These are phyloP conservation scores for Halophytophthora polymorphica DNA, from an alignment of 352 stramenopile genomes.

Conservation along the genomic window DNA sequence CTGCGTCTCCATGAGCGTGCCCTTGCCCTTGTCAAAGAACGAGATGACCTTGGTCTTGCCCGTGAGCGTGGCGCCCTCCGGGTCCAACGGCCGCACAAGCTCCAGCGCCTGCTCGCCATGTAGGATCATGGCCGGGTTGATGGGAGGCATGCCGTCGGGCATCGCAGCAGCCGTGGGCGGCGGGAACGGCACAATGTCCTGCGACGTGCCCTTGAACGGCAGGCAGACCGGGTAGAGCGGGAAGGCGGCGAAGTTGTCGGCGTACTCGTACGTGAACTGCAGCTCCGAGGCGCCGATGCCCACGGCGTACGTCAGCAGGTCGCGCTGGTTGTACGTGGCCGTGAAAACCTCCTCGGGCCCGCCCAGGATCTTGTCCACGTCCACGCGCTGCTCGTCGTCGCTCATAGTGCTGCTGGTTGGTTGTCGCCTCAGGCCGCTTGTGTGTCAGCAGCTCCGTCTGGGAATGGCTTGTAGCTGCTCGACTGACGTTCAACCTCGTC, in stretches of 20 bases:
- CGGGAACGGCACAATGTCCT: slow-evolving; percentile 88
- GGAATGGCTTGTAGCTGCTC: too few species aligned
- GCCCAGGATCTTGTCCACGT: slow-evolving; percentile 65
- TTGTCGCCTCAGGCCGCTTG: background rate
- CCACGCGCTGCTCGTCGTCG: slow-evolving; percentile 15
- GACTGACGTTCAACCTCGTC: too few species aligned
- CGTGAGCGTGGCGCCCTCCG: slow-evolving; percentile 45
- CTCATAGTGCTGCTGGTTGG: slow-evolving; percentile 29
- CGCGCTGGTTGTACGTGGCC: slow-evolving; percentile 85
- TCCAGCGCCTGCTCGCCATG: slow-evolving; percentile 86
- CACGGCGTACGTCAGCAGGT: slow-evolving; percentile 86
- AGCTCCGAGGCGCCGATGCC: slow-evolving; percentile 85
- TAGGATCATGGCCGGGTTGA: slow-evolving; percentile 84
- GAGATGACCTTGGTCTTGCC: slow-evolving; percentile 72
- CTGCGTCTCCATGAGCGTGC: slow-evolving; percentile 83
- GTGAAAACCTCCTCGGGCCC: slow-evolving; percentile 46
- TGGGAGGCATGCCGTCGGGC: slow-evolving; percentile 61
- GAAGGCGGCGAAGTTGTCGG: slow-evolving; percentile 85
- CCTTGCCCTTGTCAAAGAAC: slow-evolving; percentile 82
- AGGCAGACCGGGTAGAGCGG: slow-evolving; percentile 87
- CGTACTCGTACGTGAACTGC: slow-evolving; percentile 88
- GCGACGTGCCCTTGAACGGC: slow-evolving; percentile 82
- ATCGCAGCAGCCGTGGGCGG: slow-evolving; percentile 53
- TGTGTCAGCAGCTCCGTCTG: background rate
- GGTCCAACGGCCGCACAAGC: slow-evolving; percentile 67